Conservation (phyloP, 176 grass and related monocot genomes). For the Musa itinerans region DNA sequence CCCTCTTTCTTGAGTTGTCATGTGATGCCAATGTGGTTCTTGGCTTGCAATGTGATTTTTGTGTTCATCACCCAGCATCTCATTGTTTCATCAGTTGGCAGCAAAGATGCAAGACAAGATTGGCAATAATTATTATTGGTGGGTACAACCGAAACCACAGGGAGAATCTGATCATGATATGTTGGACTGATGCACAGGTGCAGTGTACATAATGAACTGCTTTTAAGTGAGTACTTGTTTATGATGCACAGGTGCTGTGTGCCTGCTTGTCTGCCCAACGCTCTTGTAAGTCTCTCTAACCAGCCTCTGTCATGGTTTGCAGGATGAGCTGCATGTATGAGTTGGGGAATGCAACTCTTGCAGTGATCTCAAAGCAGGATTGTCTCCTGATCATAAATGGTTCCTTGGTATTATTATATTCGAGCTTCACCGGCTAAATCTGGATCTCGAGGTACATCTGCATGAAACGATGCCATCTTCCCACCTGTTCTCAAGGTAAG, state of each 20-base stretch:
- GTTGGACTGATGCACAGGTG: neutral
- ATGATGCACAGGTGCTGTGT: neutral
- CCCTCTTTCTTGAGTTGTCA: too few species aligned
- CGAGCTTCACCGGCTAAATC: neutral
- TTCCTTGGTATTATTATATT: neutral
- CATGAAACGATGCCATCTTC: too few species aligned
- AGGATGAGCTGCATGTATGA: neutral
- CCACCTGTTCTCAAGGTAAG: too few species aligned
- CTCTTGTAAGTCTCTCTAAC: neutral
- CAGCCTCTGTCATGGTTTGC: neutral
- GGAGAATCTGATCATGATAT: neutral
- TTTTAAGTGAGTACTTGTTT: neutral
- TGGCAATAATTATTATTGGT: neutral
- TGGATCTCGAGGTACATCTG: too few species aligned
- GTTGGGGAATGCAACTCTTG: neutral
- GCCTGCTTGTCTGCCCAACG: neutral
- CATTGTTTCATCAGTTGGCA: too few species aligned
- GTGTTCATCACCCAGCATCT: too few species aligned
- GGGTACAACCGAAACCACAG: neutral
- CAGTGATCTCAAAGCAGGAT: neutral
- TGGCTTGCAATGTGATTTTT: too few species aligned
- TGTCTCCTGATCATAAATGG: neutral
- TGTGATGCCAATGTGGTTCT: too few species aligned
- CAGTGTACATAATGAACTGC: too few species aligned
- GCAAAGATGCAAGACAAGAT: too few species aligned